Evolutionary conservation across 495 filamentous ascomycete species (phyloP), one percentile per base, ranked within the genome.

Genomic region (Neurospora tetraspora): DNA sequence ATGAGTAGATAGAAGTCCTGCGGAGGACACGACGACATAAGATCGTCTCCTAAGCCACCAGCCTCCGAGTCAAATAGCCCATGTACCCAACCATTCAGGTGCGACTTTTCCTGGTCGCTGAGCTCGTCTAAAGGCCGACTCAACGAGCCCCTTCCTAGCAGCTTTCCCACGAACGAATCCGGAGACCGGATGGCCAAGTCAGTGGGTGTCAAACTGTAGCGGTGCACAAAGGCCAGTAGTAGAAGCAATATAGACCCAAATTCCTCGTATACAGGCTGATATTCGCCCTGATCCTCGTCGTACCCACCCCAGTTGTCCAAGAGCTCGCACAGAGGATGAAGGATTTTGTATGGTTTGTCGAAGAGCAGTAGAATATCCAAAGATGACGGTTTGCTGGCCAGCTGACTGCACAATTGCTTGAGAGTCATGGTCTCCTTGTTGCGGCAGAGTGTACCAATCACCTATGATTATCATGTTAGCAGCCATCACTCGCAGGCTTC

Each of bases 201-300:
- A 23, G 87, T 80, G 1, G 85, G 81, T 0, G 86, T 88, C 27
- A 99, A 82, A 45, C 89, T 87, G 77, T 97, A 98, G 18, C 96
- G 94, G 76, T 96, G 89, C 71, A 92, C 89, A 75, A 97, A 92
- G 0, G 91, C 91, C 23, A 97, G 82, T 0, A 97, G 86, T 2
- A 99, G 84, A 4, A 98, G 86, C 8, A 98, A 83, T 18, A 98
- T 91, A 53, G 92, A 92, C 0, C 94, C 93, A 73, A 98, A 99
- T 73, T 99, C 96, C 74, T 98, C 95, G 77, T 98, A 98, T 2
- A 97, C 92, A 0, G 95, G 96, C 78, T 98, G 94, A 76, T 96
- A 96, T 78, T 99, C 96, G 42, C 91, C 90, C 84, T 97, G 93
- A 71, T 98, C 95, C 74, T 97, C 95, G 73, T 98, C 95, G 81